These are phyloP conservation scores for Talaromyces pinophilus DNA, from an alignment of 2,329 filamentous ascomycete species.

Conservation along the genomic window DNA sequence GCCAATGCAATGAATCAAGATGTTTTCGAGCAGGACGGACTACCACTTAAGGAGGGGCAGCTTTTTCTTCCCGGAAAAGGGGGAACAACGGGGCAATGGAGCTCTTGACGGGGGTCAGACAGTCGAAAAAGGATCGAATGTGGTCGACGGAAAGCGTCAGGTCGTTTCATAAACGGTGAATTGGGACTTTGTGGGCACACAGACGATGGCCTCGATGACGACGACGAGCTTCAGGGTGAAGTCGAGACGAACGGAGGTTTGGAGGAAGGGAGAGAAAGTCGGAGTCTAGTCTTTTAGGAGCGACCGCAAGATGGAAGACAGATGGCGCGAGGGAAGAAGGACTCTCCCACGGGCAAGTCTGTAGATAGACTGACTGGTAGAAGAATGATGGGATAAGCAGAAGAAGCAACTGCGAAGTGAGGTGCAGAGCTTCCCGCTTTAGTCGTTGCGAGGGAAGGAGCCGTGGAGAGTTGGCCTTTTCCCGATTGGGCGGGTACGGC, in stretches of 20 bases:
- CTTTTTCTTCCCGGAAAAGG: constrained; percentile 21
- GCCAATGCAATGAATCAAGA: not conserved
- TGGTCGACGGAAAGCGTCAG: constrained; percentile 22
- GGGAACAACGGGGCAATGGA: constrained; percentile 23
- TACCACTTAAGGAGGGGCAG: constrained; percentile 21
- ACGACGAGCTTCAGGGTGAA: constrained; percentile 13
- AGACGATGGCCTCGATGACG: constrained; percentile 9
- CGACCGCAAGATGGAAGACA: constrained; percentile 4
- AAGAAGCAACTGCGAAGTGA: constrained; percentile 30
- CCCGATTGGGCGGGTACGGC: constrained; percentile 22
- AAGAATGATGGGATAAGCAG: constrained; percentile 28
- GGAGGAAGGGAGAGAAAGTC: constrained; percentile 26
- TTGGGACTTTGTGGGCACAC: constrained; percentile 10
- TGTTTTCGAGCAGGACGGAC: constrained; percentile 5
- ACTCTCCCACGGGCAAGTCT: constrained; percentile 9
- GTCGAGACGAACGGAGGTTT: constrained; percentile 19
- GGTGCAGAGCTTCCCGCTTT: constrained; percentile 13
- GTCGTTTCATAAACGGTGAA: constrained; percentile 1
- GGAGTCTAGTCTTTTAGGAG: constrained; percentile 2
- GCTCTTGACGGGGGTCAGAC: constrained; percentile 15
- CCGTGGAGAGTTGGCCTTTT: constrained; percentile 23
- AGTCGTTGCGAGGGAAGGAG: constrained; percentile 16
- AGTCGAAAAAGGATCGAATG: constrained; percentile 28
- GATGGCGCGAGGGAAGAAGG: constrained; percentile 13
- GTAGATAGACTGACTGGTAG: constrained; percentile 2